Percentiles rank a stretch among this genome's conserved stretches.
These are phyloP conservation scores for Venturiaceae sp. DNA, from an alignment of 2,329 filamentous ascomycete species.

Conservation along the genomic window DNA sequence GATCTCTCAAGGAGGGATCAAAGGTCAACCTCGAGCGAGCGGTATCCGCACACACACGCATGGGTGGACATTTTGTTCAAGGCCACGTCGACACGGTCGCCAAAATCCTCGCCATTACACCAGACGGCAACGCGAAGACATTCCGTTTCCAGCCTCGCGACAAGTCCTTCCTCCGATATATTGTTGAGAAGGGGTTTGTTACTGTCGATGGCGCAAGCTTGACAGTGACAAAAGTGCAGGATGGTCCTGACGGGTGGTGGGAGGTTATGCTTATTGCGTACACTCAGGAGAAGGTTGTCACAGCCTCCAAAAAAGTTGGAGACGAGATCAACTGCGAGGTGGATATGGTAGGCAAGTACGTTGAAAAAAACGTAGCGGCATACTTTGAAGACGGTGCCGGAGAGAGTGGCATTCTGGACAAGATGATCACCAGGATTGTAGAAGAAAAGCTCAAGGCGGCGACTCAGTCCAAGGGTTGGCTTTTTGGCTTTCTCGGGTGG, in stretches of 20 bases:
- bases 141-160: conserved; percentile 71
- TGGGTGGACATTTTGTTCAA: conserved; percentile 98
- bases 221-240: conserved; percentile 80
- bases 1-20: conserved; percentile 53
- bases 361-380: conserved; percentile 78
- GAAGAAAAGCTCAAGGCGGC: conserved; percentile 52
- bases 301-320: conserved; percentile 66
- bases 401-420: conserved; percentile 41
- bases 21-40: conserved; percentile 90
- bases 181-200: conserved; percentile 95
- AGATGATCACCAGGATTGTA: conserved; percentile 56
- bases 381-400: conserved; percentile 57
- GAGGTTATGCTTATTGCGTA: conserved; percentile 98
- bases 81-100: conserved; percentile 92
- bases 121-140: conserved; percentile 84
- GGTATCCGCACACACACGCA: conserved; percentile 81
- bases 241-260: conserved; percentile 69
- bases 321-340: conserved; percentile 89
- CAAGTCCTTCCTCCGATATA: conserved; percentile 63
- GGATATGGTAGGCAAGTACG: conserved; percentile 78
- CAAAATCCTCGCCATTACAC: conserved; percentile 58
- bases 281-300: conserved; percentile 85
- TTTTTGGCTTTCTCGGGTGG: not conserved
- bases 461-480: not conserved
- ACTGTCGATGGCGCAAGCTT: conserved; percentile 90